These are phyloP conservation scores for Xanthoconium stramineum DNA, from an alignment of 768 basidiomycete species.

Conservation along the genomic window DNA sequence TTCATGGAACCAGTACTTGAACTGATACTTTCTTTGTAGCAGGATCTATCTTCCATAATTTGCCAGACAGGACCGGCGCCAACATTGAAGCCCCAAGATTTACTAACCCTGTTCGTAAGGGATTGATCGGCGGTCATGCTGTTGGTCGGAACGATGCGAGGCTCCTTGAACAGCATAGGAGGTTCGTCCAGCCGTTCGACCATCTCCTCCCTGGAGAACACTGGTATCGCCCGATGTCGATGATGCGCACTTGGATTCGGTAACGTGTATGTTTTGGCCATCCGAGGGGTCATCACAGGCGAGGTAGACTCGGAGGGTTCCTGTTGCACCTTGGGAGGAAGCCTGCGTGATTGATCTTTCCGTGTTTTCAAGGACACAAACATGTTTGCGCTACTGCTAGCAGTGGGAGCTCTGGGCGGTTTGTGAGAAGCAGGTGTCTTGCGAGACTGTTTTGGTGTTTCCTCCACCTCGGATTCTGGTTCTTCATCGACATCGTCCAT, in stretches of 20 bases:
- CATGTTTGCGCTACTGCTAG: not conserved
- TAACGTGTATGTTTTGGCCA: slow-evolving; percentile 48
- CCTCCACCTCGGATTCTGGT: slow-evolving; percentile 14
- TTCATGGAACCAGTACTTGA: slow-evolving; percentile 30
- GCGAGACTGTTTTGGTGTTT: slow-evolving; percentile 8
- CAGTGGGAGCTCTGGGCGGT: not conserved
- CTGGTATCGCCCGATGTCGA: slow-evolving; percentile 65
- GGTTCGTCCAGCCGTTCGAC: slow-evolving; percentile 55
- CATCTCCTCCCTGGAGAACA: slow-evolving; percentile 48
- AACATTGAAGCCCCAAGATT: slow-evolving; percentile 70
- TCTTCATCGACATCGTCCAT: slow-evolving; percentile 18
- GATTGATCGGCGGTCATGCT: slow-evolving; percentile 48
- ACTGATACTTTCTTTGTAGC: slow-evolving; percentile 62
- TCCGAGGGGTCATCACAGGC: slow-evolving; percentile 9
- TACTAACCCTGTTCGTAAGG: slow-evolving; percentile 55
- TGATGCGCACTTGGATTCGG: slow-evolving; percentile 70
- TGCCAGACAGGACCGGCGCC: slow-evolving; percentile 81
- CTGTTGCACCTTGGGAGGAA: slow-evolving; percentile 16
- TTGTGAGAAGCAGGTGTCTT: slow-evolving; percentile 8
- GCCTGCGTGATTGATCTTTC: slow-evolving; percentile 18
- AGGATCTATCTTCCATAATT: slow-evolving; percentile 70
- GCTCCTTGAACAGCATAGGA: slow-evolving; percentile 50
- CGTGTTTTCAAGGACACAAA: slow-evolving; percentile 8
- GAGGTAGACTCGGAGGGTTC: slow-evolving; percentile 7
- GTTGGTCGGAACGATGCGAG: slow-evolving; percentile 47